These are phyloP conservation scores for Bruguiera sexangula DNA, from an alignment of 345 rosid species.

Conservation along the genomic window DNA sequence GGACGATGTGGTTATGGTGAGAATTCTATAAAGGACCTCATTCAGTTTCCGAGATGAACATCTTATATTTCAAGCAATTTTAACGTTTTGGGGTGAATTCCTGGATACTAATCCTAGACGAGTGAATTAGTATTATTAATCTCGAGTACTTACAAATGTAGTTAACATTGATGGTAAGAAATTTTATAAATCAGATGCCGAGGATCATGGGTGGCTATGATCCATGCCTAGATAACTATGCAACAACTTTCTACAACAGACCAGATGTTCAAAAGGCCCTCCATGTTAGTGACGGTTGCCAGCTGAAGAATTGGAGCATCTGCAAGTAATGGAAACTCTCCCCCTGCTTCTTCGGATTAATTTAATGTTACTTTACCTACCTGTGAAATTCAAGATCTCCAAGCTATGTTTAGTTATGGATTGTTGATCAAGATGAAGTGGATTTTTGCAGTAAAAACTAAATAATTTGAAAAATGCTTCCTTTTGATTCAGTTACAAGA, in stretches of 20 bases:
- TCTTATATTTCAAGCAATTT: no score
- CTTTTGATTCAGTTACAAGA: slow-evolving; percentile 39
- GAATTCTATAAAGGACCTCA: neutral
- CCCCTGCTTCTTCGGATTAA: neutral
- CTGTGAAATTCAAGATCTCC: no score
- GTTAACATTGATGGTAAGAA: neutral
- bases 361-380: neutral
- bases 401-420: no score
- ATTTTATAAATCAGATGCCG: slow-evolving; percentile 43
- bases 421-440: neutral
- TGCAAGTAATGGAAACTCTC: slow-evolving; percentile 62
- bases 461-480: neutral
- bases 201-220: slow-evolving; percentile 80
- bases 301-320: slow-evolving; percentile 72
- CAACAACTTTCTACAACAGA: slow-evolving; percentile 67
- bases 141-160: no score
- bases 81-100: no score
- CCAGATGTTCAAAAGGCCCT: slow-evolving; percentile 80
- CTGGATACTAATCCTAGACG: no score
- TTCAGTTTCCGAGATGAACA: no score
- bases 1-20: neutral
- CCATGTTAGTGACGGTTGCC: slow-evolving; percentile 67
- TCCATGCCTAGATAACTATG: slow-evolving; percentile 77
- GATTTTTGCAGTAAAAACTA: neutral
- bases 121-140: no score